These are phyloP conservation scores for Penicillium sumatraense DNA, from an alignment of 2,329 filamentous ascomycete genomes.

Conservation along the genomic window DNA sequence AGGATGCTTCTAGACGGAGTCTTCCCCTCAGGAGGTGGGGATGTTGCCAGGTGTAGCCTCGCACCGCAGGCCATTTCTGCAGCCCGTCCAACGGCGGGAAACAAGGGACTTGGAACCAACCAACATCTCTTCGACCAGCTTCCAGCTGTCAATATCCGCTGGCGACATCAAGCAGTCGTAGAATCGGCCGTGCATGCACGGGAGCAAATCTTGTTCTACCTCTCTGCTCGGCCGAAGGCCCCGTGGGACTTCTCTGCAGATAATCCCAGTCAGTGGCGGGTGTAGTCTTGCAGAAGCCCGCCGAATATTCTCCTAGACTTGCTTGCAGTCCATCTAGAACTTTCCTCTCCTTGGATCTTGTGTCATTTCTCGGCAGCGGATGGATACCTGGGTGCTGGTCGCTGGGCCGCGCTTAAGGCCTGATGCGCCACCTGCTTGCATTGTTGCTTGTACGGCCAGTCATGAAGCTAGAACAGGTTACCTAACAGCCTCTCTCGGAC, in stretches of 20 bases:
- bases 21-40: neutral
- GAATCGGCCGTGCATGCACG: conserved; percentile 12
- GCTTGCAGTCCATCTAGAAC: conserved; percentile 10
- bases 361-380: conserved; percentile 14
- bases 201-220: conserved; percentile 20
- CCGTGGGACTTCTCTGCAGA: conserved; percentile 5
- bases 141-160: conserved; percentile 20
- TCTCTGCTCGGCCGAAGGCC: conserved; percentile 12
- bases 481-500: conserved; percentile 12
- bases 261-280: conserved; percentile 4
- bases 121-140: conserved; percentile 13
- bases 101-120: conserved; percentile 19
- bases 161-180: conserved; percentile 22
- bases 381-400: conserved; percentile 16
- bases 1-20: neutral
- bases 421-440: conserved; percentile 11
- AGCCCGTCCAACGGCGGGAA: conserved; percentile 8
- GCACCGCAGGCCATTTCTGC: conserved; percentile 20
- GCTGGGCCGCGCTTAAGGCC: conserved; percentile 23
- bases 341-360: conserved; percentile 11
- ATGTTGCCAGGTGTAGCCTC: conserved; percentile 8
- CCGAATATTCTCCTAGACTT: conserved; percentile 21
- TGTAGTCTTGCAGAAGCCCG: conserved; percentile 10
- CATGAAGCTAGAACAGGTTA: conserved; percentile 16
- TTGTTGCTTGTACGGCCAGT: conserved; percentile 13